Evolutionary conservation across 2,329 filamentous ascomycete genomes (phyloP).

Genomic region (Alternaria infectoria): DNA sequence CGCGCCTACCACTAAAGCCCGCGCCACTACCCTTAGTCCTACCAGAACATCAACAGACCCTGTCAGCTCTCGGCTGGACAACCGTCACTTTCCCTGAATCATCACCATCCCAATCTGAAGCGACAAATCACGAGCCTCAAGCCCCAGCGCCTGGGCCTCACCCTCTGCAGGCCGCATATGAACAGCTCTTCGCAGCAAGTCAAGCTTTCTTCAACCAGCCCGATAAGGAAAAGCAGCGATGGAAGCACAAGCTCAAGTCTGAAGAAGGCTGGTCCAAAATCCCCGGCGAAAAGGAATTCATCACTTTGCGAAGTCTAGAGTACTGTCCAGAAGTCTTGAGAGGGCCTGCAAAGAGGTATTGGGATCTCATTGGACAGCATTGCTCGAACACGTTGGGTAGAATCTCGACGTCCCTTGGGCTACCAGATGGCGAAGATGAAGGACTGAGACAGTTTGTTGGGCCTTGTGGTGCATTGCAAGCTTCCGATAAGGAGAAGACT

Average conservation of each 20-base stretch:
- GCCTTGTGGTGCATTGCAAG: slow-evolving; percentile 29
- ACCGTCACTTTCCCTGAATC: slow-evolving; percentile 40
- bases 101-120: not conserved
- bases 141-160: slow-evolving; percentile 18
- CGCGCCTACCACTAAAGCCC: slow-evolving; percentile 27
- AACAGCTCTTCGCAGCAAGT: slow-evolving; percentile 37
- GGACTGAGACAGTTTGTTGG: slow-evolving; percentile 36
- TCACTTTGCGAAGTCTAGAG: slow-evolving; percentile 41
- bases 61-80: slow-evolving; percentile 45
- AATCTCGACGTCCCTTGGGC: slow-evolving; percentile 28
- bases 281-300: slow-evolving; percentile 48
- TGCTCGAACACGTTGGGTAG: slow-evolving; percentile 31
- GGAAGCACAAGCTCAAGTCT: slow-evolving; percentile 41
- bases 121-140: not conserved
- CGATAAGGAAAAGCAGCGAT: slow-evolving; percentile 31
- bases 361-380: slow-evolving; percentile 40
- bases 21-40: slow-evolving; percentile 41
- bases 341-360: slow-evolving; percentile 38
- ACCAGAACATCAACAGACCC: slow-evolving; percentile 38
- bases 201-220: slow-evolving; percentile 42
- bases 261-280: slow-evolving; percentile 48
- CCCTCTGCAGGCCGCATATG: slow-evolving; percentile 39
- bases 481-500: slow-evolving; percentile 30
- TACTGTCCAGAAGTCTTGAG: slow-evolving; percentile 42
- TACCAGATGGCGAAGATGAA: slow-evolving; percentile 17